Conservation (phyloP, 371 early-diverging fungal genomes). For the Mycotypha africana region DNA sequence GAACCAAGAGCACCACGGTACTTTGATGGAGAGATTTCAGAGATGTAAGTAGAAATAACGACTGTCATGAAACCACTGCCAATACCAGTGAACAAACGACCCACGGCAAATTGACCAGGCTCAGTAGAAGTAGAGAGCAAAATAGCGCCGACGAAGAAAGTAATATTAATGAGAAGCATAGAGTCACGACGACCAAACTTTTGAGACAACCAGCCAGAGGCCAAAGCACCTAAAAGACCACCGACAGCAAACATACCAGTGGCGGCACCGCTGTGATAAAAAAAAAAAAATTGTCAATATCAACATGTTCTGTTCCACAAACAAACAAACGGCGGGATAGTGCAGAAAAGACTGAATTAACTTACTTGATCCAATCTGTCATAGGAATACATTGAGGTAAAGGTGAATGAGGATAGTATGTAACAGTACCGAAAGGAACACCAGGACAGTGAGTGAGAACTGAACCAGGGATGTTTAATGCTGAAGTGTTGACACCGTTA, state of each 20-base stretch:
- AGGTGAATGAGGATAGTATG: slow-evolving; percentile 31
- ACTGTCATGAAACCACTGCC: slow-evolving; percentile 79
- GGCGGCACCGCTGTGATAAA: slow-evolving; percentile 49
- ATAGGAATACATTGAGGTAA: slow-evolving; percentile 43
- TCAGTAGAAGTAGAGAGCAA: slow-evolving; percentile 55
- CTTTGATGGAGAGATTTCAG: slow-evolving; percentile 72
- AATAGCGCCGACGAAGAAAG: slow-evolving; percentile 64
- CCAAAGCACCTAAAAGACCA: slow-evolving; percentile 69
- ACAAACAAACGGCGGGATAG: too few species aligned
- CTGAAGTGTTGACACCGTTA: slow-evolving; percentile 41
- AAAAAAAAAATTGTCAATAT: neutral
- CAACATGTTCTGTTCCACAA: too few species aligned
- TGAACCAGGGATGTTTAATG: slow-evolving; percentile 39
- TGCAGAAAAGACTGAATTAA: neutral
- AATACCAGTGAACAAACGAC: slow-evolving; percentile 80
- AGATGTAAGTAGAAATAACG: slow-evolving; percentile 75
- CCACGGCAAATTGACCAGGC: slow-evolving; percentile 64
- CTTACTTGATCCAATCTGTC: slow-evolving; percentile 44
- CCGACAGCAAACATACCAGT: slow-evolving; percentile 69
- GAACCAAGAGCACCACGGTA: slow-evolving; percentile 69
- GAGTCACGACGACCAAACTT: slow-evolving; percentile 64
- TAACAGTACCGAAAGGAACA: slow-evolving; percentile 27
- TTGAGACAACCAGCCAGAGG: slow-evolving; percentile 51
- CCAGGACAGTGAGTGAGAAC: slow-evolving; percentile 31
- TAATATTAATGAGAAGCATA: slow-evolving; percentile 58